Evolutionary conservation across 1,139 yeast genomes (phyloP), one percentile per base, ranked within the genome.

Genomic region (Protomyces arabidopsidicola): DNA sequence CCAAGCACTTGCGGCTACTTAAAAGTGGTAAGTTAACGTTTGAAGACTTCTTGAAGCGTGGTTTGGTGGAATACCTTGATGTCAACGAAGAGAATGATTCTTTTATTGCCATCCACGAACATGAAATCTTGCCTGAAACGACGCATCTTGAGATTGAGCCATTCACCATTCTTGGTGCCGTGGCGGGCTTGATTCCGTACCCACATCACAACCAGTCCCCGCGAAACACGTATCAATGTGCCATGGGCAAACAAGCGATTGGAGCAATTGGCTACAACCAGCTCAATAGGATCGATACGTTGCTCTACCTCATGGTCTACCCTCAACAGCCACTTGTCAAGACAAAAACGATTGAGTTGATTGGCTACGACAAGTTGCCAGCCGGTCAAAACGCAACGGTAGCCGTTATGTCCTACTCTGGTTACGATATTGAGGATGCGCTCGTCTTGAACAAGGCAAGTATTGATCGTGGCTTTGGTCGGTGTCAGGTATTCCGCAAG

Each of bases 311-410:
- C 70, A 89, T 93, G 97, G 97, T 91, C 18, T 93, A 95, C 74
- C 99, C 99, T 8, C 98, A 93, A 76, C 97, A 91, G 74, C 99
- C 99, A 0, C 89, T 93, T 97, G 99, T 95, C 38, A 93, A 93
- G 76, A 90, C 98, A 5, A 89, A 91, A 74, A 95, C 99, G 0
- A 93, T 93, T 69, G 99, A 95, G 76, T 80, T 93, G 67, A 93
- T 95, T 68, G 90, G 91, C 68, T 93, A 91, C 73, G 98, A 95
- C 76, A 91, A 93, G 75, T 80, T 93, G 56, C 99, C 99, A 3
- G 99, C 99, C 2, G 99, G 99, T 3, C 98, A 93, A 76, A 93
- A 93, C 74, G 99, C 99, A 8, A 89, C 96, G 0, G 98, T 93
- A 67, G 98, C 98, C 0, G 98, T 93, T 45, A 95, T 93, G 99